Percentiles rank a stretch among this genome's conserved stretches.
phyloP scores from a whole-genome alignment of 331 rosid species.

The Rosa hybrid region DNA sequence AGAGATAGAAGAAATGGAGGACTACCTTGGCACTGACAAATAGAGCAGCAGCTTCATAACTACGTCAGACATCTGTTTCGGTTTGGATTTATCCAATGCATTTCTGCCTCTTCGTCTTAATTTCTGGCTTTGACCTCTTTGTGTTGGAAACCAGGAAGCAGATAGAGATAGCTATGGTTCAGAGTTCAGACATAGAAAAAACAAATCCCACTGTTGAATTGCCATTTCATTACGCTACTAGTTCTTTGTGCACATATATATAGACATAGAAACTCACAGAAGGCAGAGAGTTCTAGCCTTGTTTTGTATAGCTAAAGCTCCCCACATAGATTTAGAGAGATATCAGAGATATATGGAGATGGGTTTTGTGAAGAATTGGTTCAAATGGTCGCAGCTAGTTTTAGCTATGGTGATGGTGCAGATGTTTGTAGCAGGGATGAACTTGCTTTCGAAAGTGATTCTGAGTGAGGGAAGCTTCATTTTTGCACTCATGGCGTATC shows the following conservation, averaged over 20 bases:
- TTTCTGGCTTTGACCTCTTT: constrained; percentile 3
- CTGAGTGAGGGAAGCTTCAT: constrained; percentile 53
- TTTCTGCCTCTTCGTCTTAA: background rate
- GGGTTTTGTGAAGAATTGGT: constrained; percentile 19
- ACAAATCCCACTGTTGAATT: background rate
- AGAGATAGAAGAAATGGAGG: background rate
- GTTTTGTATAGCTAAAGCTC: background rate
- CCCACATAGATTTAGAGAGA: background rate
- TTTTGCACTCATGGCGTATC: constrained; percentile 52
- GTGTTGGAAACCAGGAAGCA: constrained; percentile 13
- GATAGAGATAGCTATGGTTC: background rate
- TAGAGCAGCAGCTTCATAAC: background rate
- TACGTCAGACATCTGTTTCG: constrained; percentile 3
- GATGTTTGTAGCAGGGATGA: constrained; percentile 50
- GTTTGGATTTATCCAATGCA: constrained; percentile 1
- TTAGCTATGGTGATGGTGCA: constrained; percentile 61
- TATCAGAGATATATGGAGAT: background rate
- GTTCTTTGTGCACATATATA: background rate
- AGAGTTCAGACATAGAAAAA: background rate
- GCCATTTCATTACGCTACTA: background rate
- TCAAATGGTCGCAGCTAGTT: constrained; percentile 23
- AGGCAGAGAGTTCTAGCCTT: background rate
- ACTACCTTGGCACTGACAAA: background rate
- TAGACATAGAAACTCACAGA: background rate
- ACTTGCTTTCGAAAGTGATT: constrained; percentile 51